These are phyloP conservation scores for Aphanocladium album DNA, from an alignment of 2,329 filamentous ascomycete genomes.

Conservation along the genomic window DNA sequence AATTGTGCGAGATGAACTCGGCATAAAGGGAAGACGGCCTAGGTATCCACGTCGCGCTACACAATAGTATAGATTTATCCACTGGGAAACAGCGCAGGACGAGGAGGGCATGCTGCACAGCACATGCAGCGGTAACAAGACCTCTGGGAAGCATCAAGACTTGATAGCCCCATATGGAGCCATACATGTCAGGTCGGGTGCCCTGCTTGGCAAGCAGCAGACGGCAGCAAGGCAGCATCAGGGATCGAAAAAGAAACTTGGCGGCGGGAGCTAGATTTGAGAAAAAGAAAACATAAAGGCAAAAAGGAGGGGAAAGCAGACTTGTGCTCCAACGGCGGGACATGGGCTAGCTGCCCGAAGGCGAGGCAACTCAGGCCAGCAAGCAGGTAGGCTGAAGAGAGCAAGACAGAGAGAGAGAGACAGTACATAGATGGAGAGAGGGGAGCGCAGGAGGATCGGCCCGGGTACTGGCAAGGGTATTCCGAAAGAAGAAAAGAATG, in stretches of 20 bases:
- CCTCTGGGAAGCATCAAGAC: neutral
- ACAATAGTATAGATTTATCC: neutral
- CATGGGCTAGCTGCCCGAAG: neutral
- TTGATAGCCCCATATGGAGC: no score
- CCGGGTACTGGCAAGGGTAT: neutral
- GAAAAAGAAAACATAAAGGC: neutral
- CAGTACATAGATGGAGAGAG: no score
- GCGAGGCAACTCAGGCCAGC: no score
- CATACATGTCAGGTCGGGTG: no score
- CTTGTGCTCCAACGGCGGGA: neutral
- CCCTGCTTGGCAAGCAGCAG: no score
- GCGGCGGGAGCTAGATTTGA: slow-evolving; percentile 1
- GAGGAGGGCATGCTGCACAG: slow-evolving; percentile 4
- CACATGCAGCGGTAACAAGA: neutral
- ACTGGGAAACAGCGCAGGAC: neutral
- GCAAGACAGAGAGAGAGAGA: no score
- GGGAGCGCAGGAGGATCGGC: neutral
- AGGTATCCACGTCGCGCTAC: neutral
- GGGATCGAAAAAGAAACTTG: neutral
- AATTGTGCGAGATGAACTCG: neutral
- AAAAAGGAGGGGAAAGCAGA: neutral
- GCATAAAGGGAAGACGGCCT: neutral
- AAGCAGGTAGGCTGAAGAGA: no score
- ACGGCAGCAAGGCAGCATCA: no score
- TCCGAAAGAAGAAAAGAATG: neutral